Base-by-base conservation (phyloP, 140 eudicot species). In the Cichorium intybus region DNA sequence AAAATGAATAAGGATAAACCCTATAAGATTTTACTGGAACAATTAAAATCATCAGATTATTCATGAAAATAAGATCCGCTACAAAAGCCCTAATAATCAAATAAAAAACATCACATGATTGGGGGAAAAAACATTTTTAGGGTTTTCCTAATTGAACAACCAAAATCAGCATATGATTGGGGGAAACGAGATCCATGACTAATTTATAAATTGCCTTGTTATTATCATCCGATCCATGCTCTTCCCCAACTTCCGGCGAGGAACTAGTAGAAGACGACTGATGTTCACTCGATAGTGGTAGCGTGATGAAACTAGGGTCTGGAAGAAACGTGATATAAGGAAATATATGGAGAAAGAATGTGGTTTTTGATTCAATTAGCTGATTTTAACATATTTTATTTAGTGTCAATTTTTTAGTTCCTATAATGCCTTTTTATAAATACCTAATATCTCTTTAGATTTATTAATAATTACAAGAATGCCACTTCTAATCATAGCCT, bases 221-320 rank as follows among this genome's bases (percentile, higher is more conserved):
- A 39, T 41, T 18, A 39, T 20, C 71, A n/a, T 50, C 64, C 3
- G 57, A 6, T 57, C 71, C 70, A 48, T 65, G 77, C 3, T 66
- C 81, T 27, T 60, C 69, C 28, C 28, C 71, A 31, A 29, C 74
- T 61, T 82, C 81, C 20, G 73, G 41, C 20, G 74, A 56, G 58
- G 80, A 82, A 68, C 61, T 33, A 47, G 84, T 26, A 1, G 81
- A 68, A 37, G 74, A 57, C 24, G 69, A 53, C 34, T 64, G 60
- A 68, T 80, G 77, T 29, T 77, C 81, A 35, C 28, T 49, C 41
- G n/a, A n/a, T n/a, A n/a, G n/a, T n/a, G n/a, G n/a, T n/a, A n/a
- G n/a, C n/a, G n/a, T n/a, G n/a, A n/a, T n/a, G n/a, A n/a, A n/a
- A n/a, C n/a, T n/a, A n/a, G n/a, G n/a, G n/a, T n/a, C n/a, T n/a